phyloP scores from a whole-genome alignment of 306 rosid genomes.

The Delonix regia region DNA sequence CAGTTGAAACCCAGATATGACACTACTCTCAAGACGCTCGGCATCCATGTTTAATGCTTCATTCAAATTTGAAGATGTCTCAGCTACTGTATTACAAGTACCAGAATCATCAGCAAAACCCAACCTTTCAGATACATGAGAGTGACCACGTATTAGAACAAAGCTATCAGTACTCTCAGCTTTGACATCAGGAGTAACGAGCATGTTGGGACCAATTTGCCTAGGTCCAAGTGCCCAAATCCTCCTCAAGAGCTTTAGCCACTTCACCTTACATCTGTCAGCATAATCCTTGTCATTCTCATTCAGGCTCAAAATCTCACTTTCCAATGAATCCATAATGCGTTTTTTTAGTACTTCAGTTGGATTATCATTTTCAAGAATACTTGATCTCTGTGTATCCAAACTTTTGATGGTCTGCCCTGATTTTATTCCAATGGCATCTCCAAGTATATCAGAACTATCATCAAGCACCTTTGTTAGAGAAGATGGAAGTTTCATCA shows the following conservation, averaged over 20 bases:
- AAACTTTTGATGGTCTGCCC: conserved; percentile 52
- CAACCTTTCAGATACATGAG: conserved; percentile 60
- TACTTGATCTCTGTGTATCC: conserved; percentile 49
- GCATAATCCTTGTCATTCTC: conserved; percentile 63
- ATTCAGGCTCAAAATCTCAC: conserved; percentile 50
- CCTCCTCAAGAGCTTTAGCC: conserved; percentile 77
- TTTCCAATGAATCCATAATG: conserved; percentile 69
- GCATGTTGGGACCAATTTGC: conserved; percentile 77
- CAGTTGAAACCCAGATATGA: conserved; percentile 78
- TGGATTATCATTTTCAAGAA: conserved; percentile 51
- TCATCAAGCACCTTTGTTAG: conserved; percentile 80
- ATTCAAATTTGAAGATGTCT: conserved; percentile 46
- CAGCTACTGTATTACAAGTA: conserved; percentile 31
- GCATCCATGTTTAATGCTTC: conserved; percentile 56
- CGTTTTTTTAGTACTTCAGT: conserved; percentile 59
- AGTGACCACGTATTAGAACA: conserved; percentile 58
- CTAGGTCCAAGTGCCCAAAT: conserved; percentile 91
- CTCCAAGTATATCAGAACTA: conserved; percentile 66
- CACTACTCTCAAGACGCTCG: conserved; percentile 71
- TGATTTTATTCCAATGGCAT: conserved; percentile 58
- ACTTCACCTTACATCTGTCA: conserved; percentile 61
- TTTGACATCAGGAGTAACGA: conserved; percentile 64
- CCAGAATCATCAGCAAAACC: conserved; percentile 57
- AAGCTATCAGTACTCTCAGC: conserved; percentile 46
- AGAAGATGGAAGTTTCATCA: conserved; percentile 73